Conservation (phyloP, 805 yeast species). For the Candida manassasensis region DNA sequence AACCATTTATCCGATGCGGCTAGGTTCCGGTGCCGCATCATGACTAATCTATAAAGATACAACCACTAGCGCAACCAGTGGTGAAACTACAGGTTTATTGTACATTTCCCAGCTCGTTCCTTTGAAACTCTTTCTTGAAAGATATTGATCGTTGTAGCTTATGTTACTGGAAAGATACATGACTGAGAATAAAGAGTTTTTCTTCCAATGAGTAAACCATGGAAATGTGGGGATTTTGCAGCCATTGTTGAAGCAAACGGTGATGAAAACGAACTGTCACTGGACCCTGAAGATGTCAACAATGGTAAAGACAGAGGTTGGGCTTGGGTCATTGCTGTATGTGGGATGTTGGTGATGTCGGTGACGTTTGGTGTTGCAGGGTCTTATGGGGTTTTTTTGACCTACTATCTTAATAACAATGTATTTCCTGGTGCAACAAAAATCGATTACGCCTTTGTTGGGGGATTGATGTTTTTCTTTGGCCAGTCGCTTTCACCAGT, state of each 20-base stretch:
- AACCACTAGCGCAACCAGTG: too few relatives aligned
- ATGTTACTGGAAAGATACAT: too few relatives aligned
- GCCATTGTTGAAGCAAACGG: not conserved
- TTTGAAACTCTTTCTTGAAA: too few relatives aligned
- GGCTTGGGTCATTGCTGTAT: conserved; percentile 48
- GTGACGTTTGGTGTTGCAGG: conserved; percentile 53
- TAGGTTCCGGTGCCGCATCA: not conserved
- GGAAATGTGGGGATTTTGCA: too few relatives aligned
- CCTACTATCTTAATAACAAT: conserved; percentile 45
- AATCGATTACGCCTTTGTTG: conserved; percentile 56
- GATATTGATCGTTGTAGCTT: too few relatives aligned
- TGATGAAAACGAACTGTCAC: not conserved
- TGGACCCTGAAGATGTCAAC: not conserved
- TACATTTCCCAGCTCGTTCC: too few relatives aligned
- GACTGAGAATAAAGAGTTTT: too few relatives aligned
- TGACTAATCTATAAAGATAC: too few relatives aligned
- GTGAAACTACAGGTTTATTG: too few relatives aligned
- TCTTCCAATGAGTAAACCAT: too few relatives aligned
- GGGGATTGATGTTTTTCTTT: conserved; percentile 55
- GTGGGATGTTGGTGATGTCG: conserved; percentile 39
- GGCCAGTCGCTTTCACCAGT: conserved; percentile 46
- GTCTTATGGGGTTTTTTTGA: conserved; percentile 45
- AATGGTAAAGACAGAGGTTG: conserved; percentile 24
- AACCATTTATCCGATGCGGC: not conserved
- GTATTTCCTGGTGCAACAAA: conserved; percentile 47